phyloP scores from a whole-genome alignment of 1,284 basidiomycete genomes.

The Ustilago crameri region DNA sequence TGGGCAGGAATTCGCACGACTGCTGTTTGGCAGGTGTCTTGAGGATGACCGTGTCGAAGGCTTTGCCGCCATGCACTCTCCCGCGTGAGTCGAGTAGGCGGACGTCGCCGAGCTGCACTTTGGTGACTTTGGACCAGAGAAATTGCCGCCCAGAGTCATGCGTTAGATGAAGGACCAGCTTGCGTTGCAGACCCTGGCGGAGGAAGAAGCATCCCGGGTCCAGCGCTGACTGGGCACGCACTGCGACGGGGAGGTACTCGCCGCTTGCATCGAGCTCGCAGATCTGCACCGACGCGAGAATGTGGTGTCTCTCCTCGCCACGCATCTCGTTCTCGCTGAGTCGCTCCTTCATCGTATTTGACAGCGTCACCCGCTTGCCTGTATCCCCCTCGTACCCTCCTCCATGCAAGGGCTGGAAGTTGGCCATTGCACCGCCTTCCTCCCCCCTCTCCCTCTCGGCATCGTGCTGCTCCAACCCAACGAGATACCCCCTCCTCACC shows the following conservation, averaged over 20 bases:
- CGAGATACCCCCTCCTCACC: conserved; percentile 38
- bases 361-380: conserved; percentile 5
- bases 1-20: conserved; percentile 44
- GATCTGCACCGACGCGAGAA: conserved; percentile 85
- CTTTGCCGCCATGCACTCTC: conserved; percentile 78
- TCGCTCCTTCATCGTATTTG: conserved; percentile 54
- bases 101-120: conserved; percentile 82
- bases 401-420: conserved; percentile 32
- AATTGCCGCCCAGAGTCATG: conserved; percentile 90
- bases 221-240: conserved; percentile 79
- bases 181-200: conserved; percentile 91
- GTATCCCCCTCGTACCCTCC: neutral
- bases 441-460: conserved; percentile 27
- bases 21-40: conserved; percentile 56
- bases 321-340: conserved; percentile 89
- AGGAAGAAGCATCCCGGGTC: conserved; percentile 88
- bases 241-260: conserved; percentile 83
- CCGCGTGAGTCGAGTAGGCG: conserved; percentile 86
- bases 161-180: conserved; percentile 79
- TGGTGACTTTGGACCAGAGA: conserved; percentile 82
- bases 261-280: conserved; percentile 87
- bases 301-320: conserved; percentile 86
- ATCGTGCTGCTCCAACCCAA: conserved; percentile 48
- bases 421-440: neutral
- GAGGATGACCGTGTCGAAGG: conserved; percentile 60